These are phyloP conservation scores for Alternaria sp. DNA, from an alignment of 2,329 filamentous ascomycete species.

Conservation along the genomic window DNA sequence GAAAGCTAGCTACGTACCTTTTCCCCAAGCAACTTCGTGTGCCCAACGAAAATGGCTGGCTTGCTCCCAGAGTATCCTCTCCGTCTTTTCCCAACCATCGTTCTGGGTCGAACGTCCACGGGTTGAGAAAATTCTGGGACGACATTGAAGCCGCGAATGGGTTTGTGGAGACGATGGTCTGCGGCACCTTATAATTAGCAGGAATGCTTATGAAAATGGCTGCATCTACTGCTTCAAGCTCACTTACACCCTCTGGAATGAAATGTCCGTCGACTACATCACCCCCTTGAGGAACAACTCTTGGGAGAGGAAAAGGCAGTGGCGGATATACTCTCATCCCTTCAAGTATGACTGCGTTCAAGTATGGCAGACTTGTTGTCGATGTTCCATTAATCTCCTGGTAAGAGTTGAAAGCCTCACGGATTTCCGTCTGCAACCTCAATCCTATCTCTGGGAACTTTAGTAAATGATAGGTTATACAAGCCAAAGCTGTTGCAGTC, in stretches of 20 bases:
- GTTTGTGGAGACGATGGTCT: conserved; percentile 29
- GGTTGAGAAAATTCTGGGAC: conserved; percentile 33
- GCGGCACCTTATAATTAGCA: background rate
- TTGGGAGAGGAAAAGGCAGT: conserved; percentile 49
- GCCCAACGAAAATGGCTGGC: conserved; percentile 42
- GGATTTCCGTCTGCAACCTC: conserved; percentile 10
- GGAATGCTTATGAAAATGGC: background rate
- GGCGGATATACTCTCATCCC: conserved; percentile 31
- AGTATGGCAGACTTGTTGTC: conserved; percentile 26
- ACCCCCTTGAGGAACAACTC: conserved; percentile 24
- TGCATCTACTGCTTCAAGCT: background rate
- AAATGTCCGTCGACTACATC: conserved; percentile 14
- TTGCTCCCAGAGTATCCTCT: conserved; percentile 30
- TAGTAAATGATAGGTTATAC: conserved; percentile 17
- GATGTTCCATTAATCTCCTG: conserved; percentile 8
- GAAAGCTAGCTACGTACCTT: conserved; percentile 15
- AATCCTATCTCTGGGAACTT: conserved; percentile 2
- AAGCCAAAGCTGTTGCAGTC: conserved; percentile 17
- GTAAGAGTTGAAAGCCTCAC: conserved; percentile 6
- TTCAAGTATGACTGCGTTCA: conserved; percentile 37
- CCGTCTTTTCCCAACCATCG: conserved; percentile 46
- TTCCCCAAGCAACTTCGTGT: conserved; percentile 48
- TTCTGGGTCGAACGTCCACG: conserved; percentile 40
- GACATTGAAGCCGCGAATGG: conserved; percentile 24
- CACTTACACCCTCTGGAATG: conserved; percentile 29